These are phyloP conservation scores for Beauveria pseudobassiana DNA, from an alignment of 2,329 filamentous ascomycete genomes.

Conservation along the genomic window DNA sequence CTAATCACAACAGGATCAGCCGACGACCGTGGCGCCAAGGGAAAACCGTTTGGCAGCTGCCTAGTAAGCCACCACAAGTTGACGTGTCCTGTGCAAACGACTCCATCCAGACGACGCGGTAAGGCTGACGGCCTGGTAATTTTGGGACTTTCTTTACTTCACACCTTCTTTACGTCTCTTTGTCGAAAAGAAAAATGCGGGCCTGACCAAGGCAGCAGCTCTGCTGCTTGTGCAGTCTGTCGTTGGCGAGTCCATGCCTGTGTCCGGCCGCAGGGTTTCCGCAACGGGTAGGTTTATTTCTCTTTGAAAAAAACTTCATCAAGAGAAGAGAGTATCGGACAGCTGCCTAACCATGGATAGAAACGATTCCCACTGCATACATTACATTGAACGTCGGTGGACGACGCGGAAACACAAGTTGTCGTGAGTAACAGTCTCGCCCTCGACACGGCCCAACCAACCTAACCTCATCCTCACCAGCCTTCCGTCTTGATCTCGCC, in stretches of 20 bases:
- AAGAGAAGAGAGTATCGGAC: background rate
- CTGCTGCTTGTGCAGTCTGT: conserved; percentile 17
- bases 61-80: background rate
- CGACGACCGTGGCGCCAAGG: no score
- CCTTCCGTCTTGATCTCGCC: conserved; percentile 36
- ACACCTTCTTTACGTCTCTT: background rate
- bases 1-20: no score
- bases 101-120: background rate
- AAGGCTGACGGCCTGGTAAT: background rate
- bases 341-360: background rate
- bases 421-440: conserved; percentile 16
- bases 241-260: background rate
- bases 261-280: background rate
- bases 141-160: background rate
- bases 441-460: background rate
- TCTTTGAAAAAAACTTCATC: background rate
- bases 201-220: conserved; percentile 22
- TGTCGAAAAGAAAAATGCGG: conserved; percentile 17
- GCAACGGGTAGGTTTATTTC: conserved; percentile 1
- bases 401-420: conserved; percentile 14
- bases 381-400: conserved; percentile 18
- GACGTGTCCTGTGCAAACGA: background rate
- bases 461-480: conserved; percentile 16
- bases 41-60: background rate
- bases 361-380: conserved; percentile 18